Conservation (phyloP, 768 basidiomycete genomes). For the Tricholoma hemisulphureum region DNA sequence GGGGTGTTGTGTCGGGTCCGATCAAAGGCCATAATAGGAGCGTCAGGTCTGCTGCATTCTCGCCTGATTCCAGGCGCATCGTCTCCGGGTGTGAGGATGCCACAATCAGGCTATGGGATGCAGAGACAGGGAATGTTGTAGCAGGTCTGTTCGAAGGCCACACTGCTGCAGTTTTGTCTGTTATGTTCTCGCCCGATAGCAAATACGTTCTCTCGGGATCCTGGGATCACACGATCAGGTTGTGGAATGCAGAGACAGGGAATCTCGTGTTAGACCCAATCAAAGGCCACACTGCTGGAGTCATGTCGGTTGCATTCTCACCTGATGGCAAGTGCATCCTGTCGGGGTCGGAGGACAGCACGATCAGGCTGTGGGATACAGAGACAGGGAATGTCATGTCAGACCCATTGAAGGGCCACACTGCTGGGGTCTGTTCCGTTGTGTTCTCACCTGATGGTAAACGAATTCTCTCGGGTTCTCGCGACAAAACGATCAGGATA, state of each 20-base stretch:
- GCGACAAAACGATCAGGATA: conserved; percentile 15
- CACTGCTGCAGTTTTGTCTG: conserved; percentile 9
- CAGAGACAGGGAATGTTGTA: background rate
- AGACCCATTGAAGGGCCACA: conserved; percentile 13
- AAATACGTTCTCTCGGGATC: background rate
- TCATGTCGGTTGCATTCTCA: conserved; percentile 10
- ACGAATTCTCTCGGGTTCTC: conserved; percentile 20
- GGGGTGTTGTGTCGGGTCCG: background rate
- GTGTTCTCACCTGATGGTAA: conserved; percentile 27
- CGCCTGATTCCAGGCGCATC: background rate
- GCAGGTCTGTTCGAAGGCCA: conserved; percentile 18
- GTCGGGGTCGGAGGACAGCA: conserved; percentile 13
- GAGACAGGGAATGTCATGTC: background rate
- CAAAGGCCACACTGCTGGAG: background rate
- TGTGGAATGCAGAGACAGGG: background rate
- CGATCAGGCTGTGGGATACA: conserved; percentile 11
- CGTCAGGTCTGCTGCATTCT: background rate
- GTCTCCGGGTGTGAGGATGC: background rate
- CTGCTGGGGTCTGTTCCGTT: conserved; percentile 19
- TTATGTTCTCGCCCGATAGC: background rate
- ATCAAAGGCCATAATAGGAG: background rate
- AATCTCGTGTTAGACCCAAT: background rate
- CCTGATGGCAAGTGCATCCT: background rate
- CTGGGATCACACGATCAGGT: background rate
- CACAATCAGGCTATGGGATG: background rate